A percentile compares a stretch with the other conserved stretches of the same genome.
These are phyloP conservation scores for Poa pratensis DNA, from an alignment of 176 grass and related monocot genomes.

Conservation along the genomic window DNA sequence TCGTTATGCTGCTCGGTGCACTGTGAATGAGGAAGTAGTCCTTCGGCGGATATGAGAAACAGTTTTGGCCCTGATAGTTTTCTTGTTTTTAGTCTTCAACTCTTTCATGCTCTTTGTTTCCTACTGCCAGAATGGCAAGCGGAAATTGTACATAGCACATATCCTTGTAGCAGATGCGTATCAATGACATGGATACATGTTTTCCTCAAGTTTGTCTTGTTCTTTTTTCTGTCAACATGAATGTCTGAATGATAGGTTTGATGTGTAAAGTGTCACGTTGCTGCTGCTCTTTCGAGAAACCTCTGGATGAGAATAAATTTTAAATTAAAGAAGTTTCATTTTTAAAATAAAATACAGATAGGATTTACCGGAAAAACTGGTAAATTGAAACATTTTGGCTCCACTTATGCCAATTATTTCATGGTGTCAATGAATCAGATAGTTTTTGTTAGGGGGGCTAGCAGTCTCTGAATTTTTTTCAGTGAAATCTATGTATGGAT, in stretches of 20 bases:
- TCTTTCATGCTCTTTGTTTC: background rate
- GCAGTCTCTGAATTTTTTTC: too few relatives aligned
- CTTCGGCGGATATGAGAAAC: background rate
- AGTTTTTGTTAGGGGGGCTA: too few relatives aligned
- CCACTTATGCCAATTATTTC: too few relatives aligned
- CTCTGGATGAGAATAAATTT: background rate
- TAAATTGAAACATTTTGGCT: too few relatives aligned
- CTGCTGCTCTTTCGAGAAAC: background rate
- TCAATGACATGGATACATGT: background rate
- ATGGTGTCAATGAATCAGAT: too few relatives aligned
- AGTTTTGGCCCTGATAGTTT: background rate
- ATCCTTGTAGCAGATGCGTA: conserved; percentile 14
- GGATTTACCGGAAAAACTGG: too few relatives aligned
- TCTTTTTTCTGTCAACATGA: background rate
- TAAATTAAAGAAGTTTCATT: background rate
- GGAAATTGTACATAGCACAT: conserved; percentile 36
- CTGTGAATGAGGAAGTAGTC: conserved; percentile 24
- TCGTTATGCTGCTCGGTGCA: conserved; percentile 61
- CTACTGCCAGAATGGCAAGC: conserved; percentile 34
- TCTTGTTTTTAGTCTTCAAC: background rate
- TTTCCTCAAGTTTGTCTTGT: background rate
- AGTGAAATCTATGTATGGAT: too few relatives aligned
- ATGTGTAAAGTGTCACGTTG: too few relatives aligned
- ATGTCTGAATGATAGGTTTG: background rate
- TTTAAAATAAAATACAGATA: too few relatives aligned